Evolutionary conservation across 2,329 filamentous ascomycete species (phyloP), one percentile per base, ranked within the genome.

Genomic region (Fusarium circinatum): DNA sequence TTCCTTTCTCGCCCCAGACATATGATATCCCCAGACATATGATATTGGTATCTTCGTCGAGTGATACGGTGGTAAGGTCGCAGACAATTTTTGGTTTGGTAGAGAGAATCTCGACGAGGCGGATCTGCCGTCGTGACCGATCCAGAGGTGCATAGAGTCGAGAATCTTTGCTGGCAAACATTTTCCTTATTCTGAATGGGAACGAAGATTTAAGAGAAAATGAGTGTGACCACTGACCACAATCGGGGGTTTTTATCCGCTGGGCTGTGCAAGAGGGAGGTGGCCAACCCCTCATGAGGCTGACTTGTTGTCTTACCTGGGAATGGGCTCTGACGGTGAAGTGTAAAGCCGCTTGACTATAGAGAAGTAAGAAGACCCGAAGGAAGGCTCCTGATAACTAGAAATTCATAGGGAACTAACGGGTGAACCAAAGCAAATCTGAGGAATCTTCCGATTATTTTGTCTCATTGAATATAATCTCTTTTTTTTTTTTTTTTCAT

Each of bases 151-250:
- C 14, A 38, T 42, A 32, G 30, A 30, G 30, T 30, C 30, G 1
- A 30, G 3, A 30, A 12, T 30, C 30, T 12, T 30, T 30, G 30
- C 30, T 30, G 30, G 30, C 30, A 30, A 14, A 8, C 58, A 59
- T 58, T 14, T n/a, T 34, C 4, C 0, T 17, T 17, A 3, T 7
- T 22, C 5, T 4, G 1, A 15, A 20, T 26, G 17, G 20, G 13
- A 20, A 5, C 2, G 1, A 10, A 11, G n/a, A n/a, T 17, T 14
- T 3, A 17, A 10, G 5, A 0, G 5, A 18, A 30, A 11, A 9
- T 9, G 5, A 32, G 3, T 14, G 18, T 9, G 12, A 6, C 11
- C 4, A 28, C 12, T 9, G 12, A 6, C 11, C 4, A 28, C 18
- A 22, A 8, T 1, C 8, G 11, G 4, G n/a, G 10, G 2, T 32